Percentiles rank a stretch among this genome's conserved stretches.
Evolutionary conservation across 192 early-diverging fungal species (phyloP).

Genomic region (Glomus cerebriforme): DNA sequence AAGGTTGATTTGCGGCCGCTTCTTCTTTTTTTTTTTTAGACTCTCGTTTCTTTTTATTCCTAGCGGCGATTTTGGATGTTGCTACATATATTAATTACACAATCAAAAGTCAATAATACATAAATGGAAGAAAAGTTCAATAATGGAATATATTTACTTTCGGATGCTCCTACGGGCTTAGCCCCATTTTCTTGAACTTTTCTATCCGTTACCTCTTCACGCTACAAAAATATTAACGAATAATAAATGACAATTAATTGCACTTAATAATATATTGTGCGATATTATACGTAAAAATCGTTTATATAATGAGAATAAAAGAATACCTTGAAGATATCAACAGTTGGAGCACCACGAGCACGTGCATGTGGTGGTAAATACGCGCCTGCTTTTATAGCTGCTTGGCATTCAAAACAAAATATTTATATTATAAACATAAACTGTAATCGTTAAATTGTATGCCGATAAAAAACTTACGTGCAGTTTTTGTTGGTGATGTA

Average conservation of each 20-base stretch:
- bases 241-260: background rate
- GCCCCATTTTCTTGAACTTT: background rate
- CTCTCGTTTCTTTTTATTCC: slow-evolving; percentile 76
- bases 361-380: slow-evolving; percentile 75
- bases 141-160: slow-evolving; percentile 13
- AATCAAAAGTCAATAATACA: background rate
- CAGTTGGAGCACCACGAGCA: slow-evolving; percentile 53
- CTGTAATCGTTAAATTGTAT: background rate
- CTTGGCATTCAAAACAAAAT: background rate
- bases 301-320: background rate
- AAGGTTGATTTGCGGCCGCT: slow-evolving; percentile 31
- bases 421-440: slow-evolving; percentile 26
- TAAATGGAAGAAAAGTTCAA: background rate
- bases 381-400: slow-evolving; percentile 54
- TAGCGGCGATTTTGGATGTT: slow-evolving; percentile 56
- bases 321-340: slow-evolving; percentile 42
- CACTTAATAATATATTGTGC: background rate
- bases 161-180: background rate
- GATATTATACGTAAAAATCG: too few relatives aligned
- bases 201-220: slow-evolving; percentile 40
- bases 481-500: slow-evolving; percentile 49
- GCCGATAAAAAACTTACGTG: slow-evolving; percentile 30
- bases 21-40: slow-evolving; percentile 59
- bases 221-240: slow-evolving; percentile 10
- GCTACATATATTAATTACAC: slow-evolving; percentile 4